Evolutionary conservation across 176 grass and related monocot genomes (phyloP), one percentile per base, ranked within the genome.

Genomic region (Raddia guianensis): DNA sequence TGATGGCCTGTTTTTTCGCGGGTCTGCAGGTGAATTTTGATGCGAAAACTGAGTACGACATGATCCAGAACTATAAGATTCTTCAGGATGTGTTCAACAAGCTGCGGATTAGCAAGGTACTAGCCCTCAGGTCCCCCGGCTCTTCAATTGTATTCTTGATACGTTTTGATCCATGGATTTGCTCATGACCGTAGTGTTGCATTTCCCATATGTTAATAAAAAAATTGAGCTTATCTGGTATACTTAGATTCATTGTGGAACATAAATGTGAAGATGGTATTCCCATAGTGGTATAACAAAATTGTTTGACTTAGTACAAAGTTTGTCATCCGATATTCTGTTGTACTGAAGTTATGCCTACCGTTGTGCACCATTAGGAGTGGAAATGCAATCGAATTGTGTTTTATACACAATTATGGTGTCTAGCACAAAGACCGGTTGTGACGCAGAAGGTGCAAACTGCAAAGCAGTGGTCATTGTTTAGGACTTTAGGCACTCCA

Each of bases 41-140:
- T 63, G 94, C 94, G 18, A 97, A 94, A 75, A 93, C 94, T 1
- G 94, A 94, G 62, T 97, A 97, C 50, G 94, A 97, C 49, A 97
- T 90, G 94, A 91, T 97, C 67, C 94, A 97, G 80, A 97, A 97
- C 58, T 97, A 97, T 62, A 97, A 97, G 84, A 63, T 97, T 69
- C 84, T 97, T 57, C 94, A 97, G 82, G 94, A 97, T 9, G 91
- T 93, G 10, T 94, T 97, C 84, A 97, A 85, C 84, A 97, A 93
- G 71, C 69, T 97, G 53, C 88, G 81, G 9, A 90, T 97, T 9
- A 47, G 49, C 35, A 97, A 93, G 89, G 94, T 97, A 85, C 62
- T 56, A 7, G 9, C 12, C 27, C 12, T 11, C 42, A 11, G 54
- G 51, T 33, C 12, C 27, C 12, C 8, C 42, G 15, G 54, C 61